Evolutionary conservation across 257 asterid genomes (phyloP).

Genomic region (Jacaranda copaia): DNA sequence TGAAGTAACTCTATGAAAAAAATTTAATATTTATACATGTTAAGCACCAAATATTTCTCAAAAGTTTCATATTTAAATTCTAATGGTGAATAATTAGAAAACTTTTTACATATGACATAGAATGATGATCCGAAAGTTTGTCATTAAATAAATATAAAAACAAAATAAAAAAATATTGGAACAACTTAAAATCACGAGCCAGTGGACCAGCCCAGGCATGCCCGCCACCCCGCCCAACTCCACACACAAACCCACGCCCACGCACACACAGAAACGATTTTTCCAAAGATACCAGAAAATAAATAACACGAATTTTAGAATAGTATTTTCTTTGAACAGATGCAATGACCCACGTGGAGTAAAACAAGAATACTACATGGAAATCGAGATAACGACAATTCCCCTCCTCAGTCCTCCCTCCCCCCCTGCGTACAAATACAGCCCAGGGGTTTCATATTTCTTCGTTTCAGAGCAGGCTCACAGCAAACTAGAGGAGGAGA

Average conservation of each 20-base stretch:
- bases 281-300: background rate
- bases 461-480: slow-evolving; percentile 26
- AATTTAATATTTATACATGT: too few relatives aligned
- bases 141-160: too few relatives aligned
- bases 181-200: background rate
- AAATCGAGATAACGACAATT: background rate
- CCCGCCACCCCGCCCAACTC: background rate
- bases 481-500: background rate
- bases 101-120: too few relatives aligned
- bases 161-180: background rate
- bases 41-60: too few relatives aligned
- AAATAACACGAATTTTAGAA: background rate
- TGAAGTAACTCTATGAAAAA: too few relatives aligned
- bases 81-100: too few relatives aligned
- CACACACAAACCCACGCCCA: background rate
- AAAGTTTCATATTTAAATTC: too few relatives aligned
- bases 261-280: background rate
- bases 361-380: background rate
- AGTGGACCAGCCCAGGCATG: background rate
- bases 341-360: slow-evolving; percentile 39
- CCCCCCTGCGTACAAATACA: slow-evolving; percentile 5
- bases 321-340: background rate
- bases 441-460: slow-evolving; percentile 17
- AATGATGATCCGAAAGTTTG: too few relatives aligned
- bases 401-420: background rate